phyloP scores from a whole-genome alignment of 805 yeast genomes.

The Pichia nanzhaoensis region DNA sequence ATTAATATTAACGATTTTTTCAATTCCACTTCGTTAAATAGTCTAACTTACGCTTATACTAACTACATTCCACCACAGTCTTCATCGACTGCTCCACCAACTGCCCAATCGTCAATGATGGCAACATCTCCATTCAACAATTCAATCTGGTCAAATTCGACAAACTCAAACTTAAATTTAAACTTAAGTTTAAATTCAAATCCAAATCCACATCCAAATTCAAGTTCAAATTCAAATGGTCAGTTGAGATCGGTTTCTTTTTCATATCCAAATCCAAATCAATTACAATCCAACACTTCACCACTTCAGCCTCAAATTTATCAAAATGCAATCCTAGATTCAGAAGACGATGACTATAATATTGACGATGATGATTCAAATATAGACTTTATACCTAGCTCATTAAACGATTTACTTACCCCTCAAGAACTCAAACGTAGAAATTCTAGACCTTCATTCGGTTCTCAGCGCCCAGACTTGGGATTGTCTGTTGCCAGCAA shows the following conservation, averaged over 20 bases:
- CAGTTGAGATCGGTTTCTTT: conserved; percentile 9
- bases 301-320: neutral
- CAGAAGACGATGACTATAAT: conserved; percentile 15
- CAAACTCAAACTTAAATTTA: neutral
- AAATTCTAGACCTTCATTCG: conserved; percentile 39
- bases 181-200: conserved; percentile 4
- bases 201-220: neutral
- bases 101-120: conserved; percentile 11
- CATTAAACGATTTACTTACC: conserved; percentile 72
- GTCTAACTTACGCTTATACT: neutral
- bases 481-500: neutral
- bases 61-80: neutral
- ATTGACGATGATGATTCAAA: neutral
- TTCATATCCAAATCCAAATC: neutral
- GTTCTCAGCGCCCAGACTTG: conserved; percentile 8
- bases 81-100: conserved; percentile 2
- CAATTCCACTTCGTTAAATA: neutral
- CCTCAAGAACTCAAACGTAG: conserved; percentile 72
- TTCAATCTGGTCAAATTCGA: conserved; percentile 10
- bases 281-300: neutral
- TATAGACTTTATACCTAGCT: conserved; percentile 78
- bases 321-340: conserved; percentile 15
- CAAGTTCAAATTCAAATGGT: neutral
- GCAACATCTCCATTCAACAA: conserved; percentile 23
- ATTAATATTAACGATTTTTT: neutral